Percentiles rank a stretch among this genome's conserved stretches.
These are phyloP conservation scores for Flaveria sonorensis DNA, from an alignment of 129 eudicot species.

Conservation along the genomic window DNA sequence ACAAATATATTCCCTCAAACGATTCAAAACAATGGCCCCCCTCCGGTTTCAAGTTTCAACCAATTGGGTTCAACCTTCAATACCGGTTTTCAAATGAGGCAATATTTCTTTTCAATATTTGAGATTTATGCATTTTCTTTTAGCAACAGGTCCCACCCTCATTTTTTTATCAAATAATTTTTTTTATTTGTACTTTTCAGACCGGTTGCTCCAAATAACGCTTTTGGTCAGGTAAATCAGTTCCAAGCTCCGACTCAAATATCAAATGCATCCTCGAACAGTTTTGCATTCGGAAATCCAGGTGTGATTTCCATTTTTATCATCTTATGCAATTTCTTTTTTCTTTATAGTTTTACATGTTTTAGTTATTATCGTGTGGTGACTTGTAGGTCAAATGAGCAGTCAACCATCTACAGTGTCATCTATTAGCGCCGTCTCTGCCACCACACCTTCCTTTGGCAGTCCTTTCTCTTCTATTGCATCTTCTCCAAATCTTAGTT, in stretches of 20 bases:
- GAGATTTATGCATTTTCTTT: background rate
- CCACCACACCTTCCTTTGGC: conserved; percentile 39
- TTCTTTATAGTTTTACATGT: background rate
- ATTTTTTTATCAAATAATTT: background rate
- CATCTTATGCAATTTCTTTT: background rate
- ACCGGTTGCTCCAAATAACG: conserved; percentile 50
- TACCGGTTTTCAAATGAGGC: conserved; percentile 57
- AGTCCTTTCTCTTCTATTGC: conserved; percentile 43
- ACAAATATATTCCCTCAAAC: conserved; percentile 41
- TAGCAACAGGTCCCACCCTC: background rate
- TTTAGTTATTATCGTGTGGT: conserved; percentile 2
- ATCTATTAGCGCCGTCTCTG: conserved; percentile 40
- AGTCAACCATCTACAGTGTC: conserved; percentile 42
- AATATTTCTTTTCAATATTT: background rate
- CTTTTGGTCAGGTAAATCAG: conserved; percentile 52
- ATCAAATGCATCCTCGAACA: conserved; percentile 37
- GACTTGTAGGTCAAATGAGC: conserved; percentile 29
- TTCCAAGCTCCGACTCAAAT: conserved; percentile 47
- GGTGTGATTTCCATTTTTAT: conserved; percentile 34
- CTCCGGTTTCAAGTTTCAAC: conserved; percentile 71
- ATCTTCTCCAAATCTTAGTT: conserved; percentile 33
- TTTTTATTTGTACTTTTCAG: conserved; percentile 39
- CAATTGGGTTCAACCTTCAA: conserved; percentile 56
- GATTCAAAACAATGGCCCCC: conserved; percentile 50
- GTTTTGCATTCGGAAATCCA: conserved; percentile 48